Percentiles rank a stretch among this genome's conserved stretches.
Conservation (phyloP, 106 monocot species). For the Cymbidium sinense region DNA sequence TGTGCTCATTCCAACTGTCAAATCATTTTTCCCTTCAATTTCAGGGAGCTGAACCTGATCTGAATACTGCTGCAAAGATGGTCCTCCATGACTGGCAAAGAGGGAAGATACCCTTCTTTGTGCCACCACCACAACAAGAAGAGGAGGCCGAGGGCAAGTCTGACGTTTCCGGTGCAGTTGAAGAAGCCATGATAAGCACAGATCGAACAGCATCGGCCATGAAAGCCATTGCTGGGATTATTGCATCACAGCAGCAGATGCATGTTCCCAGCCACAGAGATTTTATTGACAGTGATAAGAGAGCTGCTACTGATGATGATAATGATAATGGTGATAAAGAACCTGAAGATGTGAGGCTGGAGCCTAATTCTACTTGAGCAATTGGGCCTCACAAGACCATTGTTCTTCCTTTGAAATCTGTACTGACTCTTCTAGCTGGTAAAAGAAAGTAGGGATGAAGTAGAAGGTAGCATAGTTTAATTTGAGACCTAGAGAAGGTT, state of each 20-base stretch:
- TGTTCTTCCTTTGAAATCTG: too few relatives aligned
- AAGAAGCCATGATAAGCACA: conserved; percentile 23
- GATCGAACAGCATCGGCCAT: conserved; percentile 27
- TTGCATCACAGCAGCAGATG: conserved; percentile 48
- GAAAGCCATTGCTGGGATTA: conserved; percentile 41
- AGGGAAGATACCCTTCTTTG: conserved; percentile 65
- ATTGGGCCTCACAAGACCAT: too few relatives aligned
- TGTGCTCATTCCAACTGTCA: neutral
- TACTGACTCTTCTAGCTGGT: too few relatives aligned
- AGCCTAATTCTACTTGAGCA: neutral
- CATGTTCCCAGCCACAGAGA: conserved; percentile 35
- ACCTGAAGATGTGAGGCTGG: neutral
- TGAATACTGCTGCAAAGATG: conserved; percentile 56
- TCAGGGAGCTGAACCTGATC: conserved; percentile 65
- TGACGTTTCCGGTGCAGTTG: neutral
- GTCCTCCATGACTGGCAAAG: conserved; percentile 70
- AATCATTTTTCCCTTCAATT: conserved; percentile 1
- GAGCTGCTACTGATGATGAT: neutral
- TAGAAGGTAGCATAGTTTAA: too few relatives aligned
- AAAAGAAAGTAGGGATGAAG: too few relatives aligned
- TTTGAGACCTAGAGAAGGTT: too few relatives aligned
- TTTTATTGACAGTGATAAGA: neutral
- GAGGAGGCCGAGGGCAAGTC: neutral
- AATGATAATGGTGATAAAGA: neutral
- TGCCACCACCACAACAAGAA: conserved; percentile 40